These are phyloP conservation scores for Marasmius fiardii DNA, from an alignment of 1,284 basidiomycete species.

Conservation along the genomic window DNA sequence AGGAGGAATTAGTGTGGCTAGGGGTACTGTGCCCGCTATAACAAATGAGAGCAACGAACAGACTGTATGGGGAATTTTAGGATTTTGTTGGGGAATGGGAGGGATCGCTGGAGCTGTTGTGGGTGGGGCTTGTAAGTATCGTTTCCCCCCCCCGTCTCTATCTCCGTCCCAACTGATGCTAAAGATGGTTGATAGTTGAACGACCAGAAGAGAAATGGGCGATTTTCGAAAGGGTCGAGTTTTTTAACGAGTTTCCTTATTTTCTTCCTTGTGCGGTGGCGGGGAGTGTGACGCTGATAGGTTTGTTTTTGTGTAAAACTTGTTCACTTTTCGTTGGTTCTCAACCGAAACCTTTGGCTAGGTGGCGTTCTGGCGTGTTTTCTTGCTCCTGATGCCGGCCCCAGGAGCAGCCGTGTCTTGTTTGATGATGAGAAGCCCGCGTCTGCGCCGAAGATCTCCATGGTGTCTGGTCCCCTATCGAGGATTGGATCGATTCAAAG, in stretches of 20 bases:
- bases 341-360: conserved; percentile 19
- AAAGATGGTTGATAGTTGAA: conserved; percentile 56
- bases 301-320: conserved; percentile 28
- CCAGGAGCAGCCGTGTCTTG: conserved; percentile 39
- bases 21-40: conserved; percentile 86
- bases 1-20: conserved; percentile 92
- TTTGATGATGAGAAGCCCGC: not conserved
- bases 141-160: not conserved
- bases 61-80: conserved; percentile 89
- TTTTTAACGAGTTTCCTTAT: conserved; percentile 90
- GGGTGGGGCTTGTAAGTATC: conserved; percentile 71
- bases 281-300: conserved; percentile 67
- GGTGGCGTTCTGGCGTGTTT: conserved; percentile 88
- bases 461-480: not conserved
- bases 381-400: conserved; percentile 87
- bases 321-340: not conserved
- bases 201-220: conserved; percentile 86
- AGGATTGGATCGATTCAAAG: not conserved
- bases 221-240: conserved; percentile 57
- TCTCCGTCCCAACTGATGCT: no score
- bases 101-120: conserved; percentile 90
- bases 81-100: conserved; percentile 97
- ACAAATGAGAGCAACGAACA: conserved; percentile 92
- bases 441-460: not conserved
- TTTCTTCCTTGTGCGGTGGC: conserved; percentile 85